These are phyloP conservation scores for Microbotryomycetes sp. DNA, from an alignment of 1,284 basidiomycete species.

Conservation along the genomic window DNA sequence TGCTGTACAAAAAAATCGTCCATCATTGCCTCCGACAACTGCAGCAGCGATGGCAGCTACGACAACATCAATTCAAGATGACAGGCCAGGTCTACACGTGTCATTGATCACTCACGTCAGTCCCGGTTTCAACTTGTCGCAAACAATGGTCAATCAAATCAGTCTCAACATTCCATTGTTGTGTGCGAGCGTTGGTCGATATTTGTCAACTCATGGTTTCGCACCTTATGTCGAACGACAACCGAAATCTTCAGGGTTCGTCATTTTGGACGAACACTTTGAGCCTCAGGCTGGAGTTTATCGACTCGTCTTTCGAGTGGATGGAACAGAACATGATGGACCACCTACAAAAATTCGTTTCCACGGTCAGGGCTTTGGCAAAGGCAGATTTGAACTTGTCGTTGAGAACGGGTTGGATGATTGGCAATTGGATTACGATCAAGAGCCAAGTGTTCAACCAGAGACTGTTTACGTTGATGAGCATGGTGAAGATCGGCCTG, in stretches of 20 bases:
- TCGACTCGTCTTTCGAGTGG: slow-evolving; percentile 4
- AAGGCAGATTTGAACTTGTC: slow-evolving; percentile 19
- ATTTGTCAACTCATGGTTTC: slow-evolving; percentile 24
- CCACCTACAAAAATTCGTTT: slow-evolving; percentile 16
- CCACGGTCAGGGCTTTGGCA: slow-evolving; percentile 15
- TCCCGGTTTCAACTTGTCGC: slow-evolving; percentile 18
- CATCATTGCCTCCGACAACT: background rate
- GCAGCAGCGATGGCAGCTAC: background rate
- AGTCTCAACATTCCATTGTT: slow-evolving; percentile 24
- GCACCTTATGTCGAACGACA: slow-evolving; percentile 11
- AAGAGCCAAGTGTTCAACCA: background rate
- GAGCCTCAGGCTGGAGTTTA: slow-evolving; percentile 11
- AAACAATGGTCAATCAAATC: slow-evolving; percentile 25
- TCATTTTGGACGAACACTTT: slow-evolving; percentile 16
- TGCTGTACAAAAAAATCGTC: background rate
- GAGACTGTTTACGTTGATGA: background rate
- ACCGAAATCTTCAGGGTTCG: background rate
- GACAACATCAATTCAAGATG: no score
- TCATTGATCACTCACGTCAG: slow-evolving; percentile 16
- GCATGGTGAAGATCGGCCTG: slow-evolving; percentile 4
- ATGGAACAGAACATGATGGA: background rate
- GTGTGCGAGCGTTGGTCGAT: slow-evolving; percentile 18
- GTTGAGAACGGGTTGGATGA: slow-evolving; percentile 10
- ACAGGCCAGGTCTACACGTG: slow-evolving; percentile 17
- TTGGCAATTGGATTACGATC: slow-evolving; percentile 21